Percentiles rank a stretch among this genome's conserved stretches.
These are phyloP conservation scores for Fusarium devonianum DNA, from an alignment of 2,329 filamentous ascomycete genomes.

Conservation along the genomic window DNA sequence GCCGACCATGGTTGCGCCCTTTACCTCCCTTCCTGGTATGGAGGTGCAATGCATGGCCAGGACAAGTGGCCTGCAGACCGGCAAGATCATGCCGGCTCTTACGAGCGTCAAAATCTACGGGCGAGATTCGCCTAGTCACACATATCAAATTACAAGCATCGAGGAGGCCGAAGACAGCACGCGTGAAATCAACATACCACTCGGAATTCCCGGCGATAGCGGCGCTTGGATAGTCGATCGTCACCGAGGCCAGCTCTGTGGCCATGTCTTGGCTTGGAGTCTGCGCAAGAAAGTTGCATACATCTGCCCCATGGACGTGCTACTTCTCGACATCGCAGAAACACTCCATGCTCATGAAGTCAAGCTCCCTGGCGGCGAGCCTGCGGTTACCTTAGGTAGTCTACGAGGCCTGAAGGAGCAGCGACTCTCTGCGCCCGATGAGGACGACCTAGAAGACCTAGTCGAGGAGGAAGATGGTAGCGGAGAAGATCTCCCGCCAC, in stretches of 20 bases:
- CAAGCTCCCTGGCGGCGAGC: constrained; percentile 70
- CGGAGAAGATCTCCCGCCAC: constrained; percentile 25
- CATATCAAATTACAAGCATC: constrained; percentile 64
- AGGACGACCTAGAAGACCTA: constrained; percentile 41
- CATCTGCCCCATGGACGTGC: constrained; percentile 92
- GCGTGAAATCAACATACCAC: constrained; percentile 44
- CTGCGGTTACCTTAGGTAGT: constrained; percentile 46
- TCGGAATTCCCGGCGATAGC: constrained; percentile 84
- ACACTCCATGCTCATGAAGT: constrained; percentile 75
- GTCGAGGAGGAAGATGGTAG: constrained; percentile 41
- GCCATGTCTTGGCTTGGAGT: constrained; percentile 90
- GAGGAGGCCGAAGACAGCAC: constrained; percentile 30
- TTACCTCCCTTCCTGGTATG: constrained; percentile 71
- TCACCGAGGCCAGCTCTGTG: constrained; percentile 79
- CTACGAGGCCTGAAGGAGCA: constrained; percentile 18
- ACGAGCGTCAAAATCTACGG: constrained; percentile 88
- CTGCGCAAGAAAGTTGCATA: constrained; percentile 82
- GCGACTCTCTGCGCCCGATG: constrained; percentile 15
- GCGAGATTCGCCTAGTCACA: constrained; percentile 79
- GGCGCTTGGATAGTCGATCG: constrained; percentile 93
- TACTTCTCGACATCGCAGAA: constrained; percentile 84
- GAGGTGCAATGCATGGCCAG: constrained; percentile 88
- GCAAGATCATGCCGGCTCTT: constrained; percentile 78
- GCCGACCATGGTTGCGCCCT: constrained; percentile 66
- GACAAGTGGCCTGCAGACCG: constrained; percentile 82